phyloP scores from a whole-genome alignment of 169 alveolate species.

The Toxoplasma gondii region DNA sequence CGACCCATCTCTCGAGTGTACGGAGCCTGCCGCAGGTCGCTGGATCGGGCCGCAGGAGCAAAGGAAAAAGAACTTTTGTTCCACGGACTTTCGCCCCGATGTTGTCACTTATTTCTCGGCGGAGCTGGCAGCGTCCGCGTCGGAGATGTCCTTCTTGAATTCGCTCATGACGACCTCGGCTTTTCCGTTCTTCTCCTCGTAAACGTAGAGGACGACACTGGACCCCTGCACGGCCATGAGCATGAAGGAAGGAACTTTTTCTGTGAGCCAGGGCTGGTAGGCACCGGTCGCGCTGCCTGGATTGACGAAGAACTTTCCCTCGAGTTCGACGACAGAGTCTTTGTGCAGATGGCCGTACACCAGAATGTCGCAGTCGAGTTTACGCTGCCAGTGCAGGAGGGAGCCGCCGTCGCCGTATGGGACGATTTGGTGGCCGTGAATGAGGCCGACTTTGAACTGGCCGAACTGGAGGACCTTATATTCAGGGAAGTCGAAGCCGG shows the following conservation, averaged over 20 bases:
- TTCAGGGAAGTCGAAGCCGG: slow-evolving; percentile 82
- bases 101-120: background rate
- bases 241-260: slow-evolving; percentile 78
- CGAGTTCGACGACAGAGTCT: slow-evolving; percentile 79
- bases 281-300: slow-evolving; percentile 96
- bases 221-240: slow-evolving; percentile 81
- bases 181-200: slow-evolving; percentile 81
- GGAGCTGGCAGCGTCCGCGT: background rate
- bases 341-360: slow-evolving; percentile 92
- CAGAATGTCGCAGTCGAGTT: slow-evolving; percentile 90
- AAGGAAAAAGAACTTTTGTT: no score
- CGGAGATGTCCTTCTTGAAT: slow-evolving; percentile 68
- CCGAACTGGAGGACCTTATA: slow-evolving; percentile 85
- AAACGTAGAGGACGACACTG: slow-evolving; percentile 77
- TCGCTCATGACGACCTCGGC: slow-evolving; percentile 81
- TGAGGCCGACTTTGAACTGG: slow-evolving; percentile 90
- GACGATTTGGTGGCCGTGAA: slow-evolving; percentile 94
- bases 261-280: slow-evolving; percentile 75
- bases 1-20: no score
- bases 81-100: background rate
- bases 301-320: slow-evolving; percentile 90
- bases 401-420: slow-evolving; percentile 95
- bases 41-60: no score
- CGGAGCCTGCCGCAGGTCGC: no score
- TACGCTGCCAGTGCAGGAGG: slow-evolving; percentile 84